Conservation (phyloP, 805 yeast genomes). For the Suhomyces faveliae region DNA sequence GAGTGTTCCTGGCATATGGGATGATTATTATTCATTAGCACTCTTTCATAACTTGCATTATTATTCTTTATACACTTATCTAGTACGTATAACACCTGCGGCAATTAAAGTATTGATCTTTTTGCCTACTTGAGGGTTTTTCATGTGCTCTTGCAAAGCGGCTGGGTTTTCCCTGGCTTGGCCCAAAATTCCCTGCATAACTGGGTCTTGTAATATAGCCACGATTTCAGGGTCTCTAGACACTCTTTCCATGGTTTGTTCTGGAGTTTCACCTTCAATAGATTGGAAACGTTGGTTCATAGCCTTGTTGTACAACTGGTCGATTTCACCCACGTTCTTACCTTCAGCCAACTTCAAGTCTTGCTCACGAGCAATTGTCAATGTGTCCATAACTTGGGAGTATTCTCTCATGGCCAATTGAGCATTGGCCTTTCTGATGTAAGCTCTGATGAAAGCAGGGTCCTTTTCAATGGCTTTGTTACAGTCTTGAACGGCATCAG, state of each 20-base stretch:
- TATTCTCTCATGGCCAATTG: conserved; percentile 88
- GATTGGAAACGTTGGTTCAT: conserved; percentile 75
- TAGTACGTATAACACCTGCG: conserved; percentile 94
- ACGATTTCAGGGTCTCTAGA: conserved; percentile 93
- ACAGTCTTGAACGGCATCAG: conserved; percentile 93
- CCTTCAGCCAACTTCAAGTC: conserved; percentile 63
- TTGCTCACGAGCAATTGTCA: conserved; percentile 71
- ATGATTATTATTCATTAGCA: too few relatives aligned
- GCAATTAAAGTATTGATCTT: conserved; percentile 89
- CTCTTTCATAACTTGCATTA: conserved; percentile 1
- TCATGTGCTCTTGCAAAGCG: conserved; percentile 96
- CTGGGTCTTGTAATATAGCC: conserved; percentile 85
- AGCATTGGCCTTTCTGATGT: conserved; percentile 94
- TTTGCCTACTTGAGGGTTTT: conserved; percentile 86
- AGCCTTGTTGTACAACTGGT: conserved; percentile 76
- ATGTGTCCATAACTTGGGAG: conserved; percentile 75
- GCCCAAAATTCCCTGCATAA: conserved; percentile 89
- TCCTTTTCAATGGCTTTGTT: conserved; percentile 84
- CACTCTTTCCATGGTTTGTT: conserved; percentile 88
- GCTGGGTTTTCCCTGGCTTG: conserved; percentile 97
- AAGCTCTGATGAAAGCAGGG: conserved; percentile 89
- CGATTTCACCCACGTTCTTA: conserved; percentile 70
- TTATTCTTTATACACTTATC: conserved; percentile 35
- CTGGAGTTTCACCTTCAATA: conserved; percentile 86
- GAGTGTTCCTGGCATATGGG: too few relatives aligned